Base-by-base conservation (phyloP, 176 grass and related monocot genomes). In the Carex myosuroides region DNA sequence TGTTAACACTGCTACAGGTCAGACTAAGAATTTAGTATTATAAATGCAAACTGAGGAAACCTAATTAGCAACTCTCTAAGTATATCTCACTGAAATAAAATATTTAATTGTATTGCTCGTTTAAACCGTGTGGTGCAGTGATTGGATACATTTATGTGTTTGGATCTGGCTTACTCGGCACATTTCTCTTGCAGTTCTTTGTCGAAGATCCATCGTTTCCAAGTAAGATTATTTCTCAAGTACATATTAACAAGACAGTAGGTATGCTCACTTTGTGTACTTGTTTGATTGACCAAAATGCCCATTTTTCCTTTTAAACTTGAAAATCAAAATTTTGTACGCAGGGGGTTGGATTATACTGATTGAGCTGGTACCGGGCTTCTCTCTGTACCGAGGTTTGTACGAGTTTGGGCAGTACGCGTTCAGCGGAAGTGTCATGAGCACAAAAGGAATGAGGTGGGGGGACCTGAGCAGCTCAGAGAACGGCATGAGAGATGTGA, bases 121-220 rank as follows among this genome's bases (percentile, higher is more conserved):
- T 39, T 39, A 39, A 39, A 39, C 37, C 37, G 0, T 39, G 41
- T 87, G 17, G 41, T 91, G 81, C 89, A 97, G 95, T 97, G 39
- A 82, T 93, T 85, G 92, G 86, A 52, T 93, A 97, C 82, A 97
- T 94, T 39, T 97, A 97, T 77, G 95, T 97, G 81, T 92, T 92
- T 76, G 90, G 89, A 50, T 91, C 92, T 14, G 95, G 95, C 41
- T 86, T 97, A 50, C 66, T 94, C 32, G 90, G 95, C 21, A 16
- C 0, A 33, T 94, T 89, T 87, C 91, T 98, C 85, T 86, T 98
- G 79, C 69, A 81, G 0, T 91, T 88, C 72, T 93, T 98, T 76
- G 64, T 98, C 20, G 82, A 94, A 83, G 89, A 91, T 78, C 71
- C 57, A 24, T 13, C 82, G 32, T 93, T 94, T 70, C 89, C 95